Conservation (phyloP, 306 rosid species). For the Heteromeles arbutifolia region DNA sequence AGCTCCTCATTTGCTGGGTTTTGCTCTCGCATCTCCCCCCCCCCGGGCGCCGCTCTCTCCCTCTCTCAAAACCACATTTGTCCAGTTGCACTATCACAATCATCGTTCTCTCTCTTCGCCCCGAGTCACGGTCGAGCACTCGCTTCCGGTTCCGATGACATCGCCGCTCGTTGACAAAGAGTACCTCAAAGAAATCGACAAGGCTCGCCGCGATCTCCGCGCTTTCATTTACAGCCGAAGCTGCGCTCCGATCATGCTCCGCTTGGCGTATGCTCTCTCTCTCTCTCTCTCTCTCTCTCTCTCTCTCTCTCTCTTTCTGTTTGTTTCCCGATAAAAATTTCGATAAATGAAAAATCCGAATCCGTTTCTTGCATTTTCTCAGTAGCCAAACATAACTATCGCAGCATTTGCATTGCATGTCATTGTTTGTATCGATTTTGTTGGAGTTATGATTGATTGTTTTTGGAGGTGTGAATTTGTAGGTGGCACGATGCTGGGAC, state of each 20-base stretch:
- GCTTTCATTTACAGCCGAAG: conserved; percentile 73
- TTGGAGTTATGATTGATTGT: neutral
- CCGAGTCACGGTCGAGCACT: neutral
- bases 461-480: conserved; percentile 4
- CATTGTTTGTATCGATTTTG: neutral
- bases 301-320: neutral
- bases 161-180: conserved; percentile 59
- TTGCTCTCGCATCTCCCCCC: too few species aligned
- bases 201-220: conserved; percentile 87
- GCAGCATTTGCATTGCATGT: neutral
- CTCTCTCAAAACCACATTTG: neutral
- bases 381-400: neutral
- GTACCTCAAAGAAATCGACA: conserved; percentile 68
- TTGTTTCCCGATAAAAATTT: neutral
- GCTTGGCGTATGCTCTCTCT: conserved; percentile 59
- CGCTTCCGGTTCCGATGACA: conserved; percentile 43
- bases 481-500: conserved; percentile 99
- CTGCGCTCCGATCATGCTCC: conserved; percentile 96
- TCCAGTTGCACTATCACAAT: neutral
- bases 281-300: neutral
- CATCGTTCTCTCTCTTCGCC: neutral
- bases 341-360: neutral
- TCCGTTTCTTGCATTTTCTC: neutral
- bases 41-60: too few species aligned
- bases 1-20: neutral